Evolutionary conservation across 495 filamentous ascomycete genomes (phyloP).

Genomic region (Bombardia bombarda): DNA sequence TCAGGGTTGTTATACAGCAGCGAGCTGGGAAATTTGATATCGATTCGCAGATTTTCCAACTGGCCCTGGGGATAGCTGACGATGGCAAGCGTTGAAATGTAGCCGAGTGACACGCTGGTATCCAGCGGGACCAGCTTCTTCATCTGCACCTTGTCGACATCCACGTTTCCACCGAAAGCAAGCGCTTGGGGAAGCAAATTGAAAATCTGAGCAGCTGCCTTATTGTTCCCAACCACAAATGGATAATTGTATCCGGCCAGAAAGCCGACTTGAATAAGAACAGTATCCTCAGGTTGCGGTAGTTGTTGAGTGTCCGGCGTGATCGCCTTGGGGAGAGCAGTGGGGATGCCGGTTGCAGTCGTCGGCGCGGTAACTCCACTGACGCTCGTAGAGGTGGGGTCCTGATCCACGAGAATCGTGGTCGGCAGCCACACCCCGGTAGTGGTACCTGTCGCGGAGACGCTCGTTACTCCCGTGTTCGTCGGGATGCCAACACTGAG

Average conservation of each 20-base stretch:
- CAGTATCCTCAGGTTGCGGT: conserved; percentile 49
- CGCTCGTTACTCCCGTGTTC: conserved; percentile 24
- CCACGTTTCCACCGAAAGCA: conserved; percentile 52
- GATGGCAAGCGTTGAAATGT: conserved; percentile 74
- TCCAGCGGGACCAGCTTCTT: conserved; percentile 71
- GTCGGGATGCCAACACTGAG: neutral
- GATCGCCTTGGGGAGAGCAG: conserved; percentile 65
- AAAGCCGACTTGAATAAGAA: conserved; percentile 79
- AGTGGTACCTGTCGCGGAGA: conserved; percentile 29
- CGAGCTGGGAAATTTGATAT: conserved; percentile 60
- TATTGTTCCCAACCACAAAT: conserved; percentile 62
- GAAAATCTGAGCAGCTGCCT: conserved; percentile 84
- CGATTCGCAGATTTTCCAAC: conserved; percentile 52
- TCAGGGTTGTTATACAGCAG: conserved; percentile 64
- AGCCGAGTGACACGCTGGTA: conserved; percentile 59
- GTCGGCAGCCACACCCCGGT: conserved; percentile 36
- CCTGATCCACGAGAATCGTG: conserved; percentile 35
- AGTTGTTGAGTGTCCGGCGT: conserved; percentile 38
- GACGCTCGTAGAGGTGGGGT: conserved; percentile 25
- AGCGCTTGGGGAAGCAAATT: conserved; percentile 68
- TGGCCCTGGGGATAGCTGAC: conserved; percentile 62
- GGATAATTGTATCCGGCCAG: conserved; percentile 67
- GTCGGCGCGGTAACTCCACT: conserved; percentile 17
- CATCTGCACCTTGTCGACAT: conserved; percentile 49
- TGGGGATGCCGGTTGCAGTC: conserved; percentile 45